phyloP scores from a whole-genome alignment of 2,329 filamentous ascomycete species.

The Albifimbria verrucaria region DNA sequence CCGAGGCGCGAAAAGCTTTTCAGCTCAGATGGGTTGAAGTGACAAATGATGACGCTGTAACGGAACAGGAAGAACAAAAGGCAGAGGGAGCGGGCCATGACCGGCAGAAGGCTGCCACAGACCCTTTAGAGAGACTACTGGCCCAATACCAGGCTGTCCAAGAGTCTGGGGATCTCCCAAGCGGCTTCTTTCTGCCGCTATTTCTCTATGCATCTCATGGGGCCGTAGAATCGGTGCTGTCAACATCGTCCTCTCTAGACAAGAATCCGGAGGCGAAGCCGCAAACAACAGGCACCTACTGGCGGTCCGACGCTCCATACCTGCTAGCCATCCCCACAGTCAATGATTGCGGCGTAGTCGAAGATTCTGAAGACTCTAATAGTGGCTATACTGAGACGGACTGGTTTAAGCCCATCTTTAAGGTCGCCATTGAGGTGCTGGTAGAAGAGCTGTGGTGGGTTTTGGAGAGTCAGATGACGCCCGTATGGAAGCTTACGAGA shows the following conservation, averaged over 20 bases:
- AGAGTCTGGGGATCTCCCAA: neutral
- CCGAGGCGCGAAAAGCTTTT: neutral
- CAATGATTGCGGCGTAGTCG: neutral
- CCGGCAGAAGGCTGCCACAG: neutral
- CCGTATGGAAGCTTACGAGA: conserved; percentile 5
- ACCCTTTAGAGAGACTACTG: neutral
- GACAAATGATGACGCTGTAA: neutral
- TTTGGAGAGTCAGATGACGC: conserved; percentile 2
- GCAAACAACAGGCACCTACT: neutral
- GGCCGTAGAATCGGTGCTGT: conserved; percentile 9
- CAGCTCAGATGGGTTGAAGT: neutral
- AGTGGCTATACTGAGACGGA: conserved; percentile 4
- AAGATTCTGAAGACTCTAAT: neutral
- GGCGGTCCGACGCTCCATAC: neutral
- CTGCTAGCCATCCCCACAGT: neutral
- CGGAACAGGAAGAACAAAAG: neutral
- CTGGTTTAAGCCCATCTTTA: conserved; percentile 16
- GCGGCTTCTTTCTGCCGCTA: conserved; percentile 3
- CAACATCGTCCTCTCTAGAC: neutral
- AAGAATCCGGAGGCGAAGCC: too few relatives aligned
- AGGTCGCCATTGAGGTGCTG: conserved; percentile 14
- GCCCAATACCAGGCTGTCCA: neutral
- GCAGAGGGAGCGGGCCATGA: neutral
- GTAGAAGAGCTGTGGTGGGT: conserved; percentile 11
- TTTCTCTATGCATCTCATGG: conserved; percentile 15